These are phyloP conservation scores for Vitis labrusca DNA, from an alignment of 164 flowering plant species.

Conservation along the genomic window DNA sequence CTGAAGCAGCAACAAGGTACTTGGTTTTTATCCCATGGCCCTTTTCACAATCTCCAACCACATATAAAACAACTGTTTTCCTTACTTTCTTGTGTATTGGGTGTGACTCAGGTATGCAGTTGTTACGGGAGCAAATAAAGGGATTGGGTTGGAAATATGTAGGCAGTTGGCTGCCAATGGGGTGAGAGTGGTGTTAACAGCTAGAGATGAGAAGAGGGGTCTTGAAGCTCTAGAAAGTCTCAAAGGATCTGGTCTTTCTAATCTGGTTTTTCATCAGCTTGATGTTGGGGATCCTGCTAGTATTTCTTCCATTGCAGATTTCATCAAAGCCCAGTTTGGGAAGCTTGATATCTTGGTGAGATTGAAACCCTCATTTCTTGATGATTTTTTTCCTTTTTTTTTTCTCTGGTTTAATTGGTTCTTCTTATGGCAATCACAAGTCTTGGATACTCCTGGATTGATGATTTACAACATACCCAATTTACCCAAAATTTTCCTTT, in stretches of 20 bases:
- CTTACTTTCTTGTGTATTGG: background rate
- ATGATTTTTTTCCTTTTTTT: background rate
- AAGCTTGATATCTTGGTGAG: conserved; percentile 50
- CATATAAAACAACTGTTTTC: too few species aligned
- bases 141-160: conserved; percentile 34
- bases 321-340: conserved; percentile 34
- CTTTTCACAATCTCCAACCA: background rate
- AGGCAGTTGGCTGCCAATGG: conserved; percentile 32
- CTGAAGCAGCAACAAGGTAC: conserved; percentile 13
- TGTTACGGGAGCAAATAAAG: conserved; percentile 43
- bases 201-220: conserved; percentile 45
- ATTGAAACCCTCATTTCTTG: background rate
- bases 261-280: conserved; percentile 45
- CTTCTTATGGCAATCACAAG: too few species aligned
- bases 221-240: conserved; percentile 37
- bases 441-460: too few species aligned
- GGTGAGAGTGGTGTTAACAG: conserved; percentile 28
- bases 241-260: conserved; percentile 22
- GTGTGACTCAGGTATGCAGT: conserved; percentile 16
- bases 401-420: too few species aligned
- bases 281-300: conserved; percentile 32
- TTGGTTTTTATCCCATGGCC: background rate
- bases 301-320: conserved; percentile 32
- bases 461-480: too few species aligned
- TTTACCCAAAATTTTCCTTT: too few species aligned